These are phyloP conservation scores for Neophaeococcomyces mojaviensis DNA, from an alignment of 2,329 filamentous ascomycete species.

Conservation along the genomic window DNA sequence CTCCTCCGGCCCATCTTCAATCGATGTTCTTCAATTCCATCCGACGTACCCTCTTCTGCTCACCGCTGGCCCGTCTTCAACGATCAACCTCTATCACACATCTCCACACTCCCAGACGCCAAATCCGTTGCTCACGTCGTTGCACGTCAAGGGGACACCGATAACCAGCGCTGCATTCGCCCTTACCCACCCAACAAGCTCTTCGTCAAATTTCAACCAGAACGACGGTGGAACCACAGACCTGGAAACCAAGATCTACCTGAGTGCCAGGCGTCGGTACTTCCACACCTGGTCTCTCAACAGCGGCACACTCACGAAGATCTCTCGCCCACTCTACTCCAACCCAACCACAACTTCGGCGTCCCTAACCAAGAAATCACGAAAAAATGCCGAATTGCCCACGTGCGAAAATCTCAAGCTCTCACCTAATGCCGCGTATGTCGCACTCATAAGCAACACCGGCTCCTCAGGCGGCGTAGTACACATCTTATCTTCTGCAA, in stretches of 20 bases:
- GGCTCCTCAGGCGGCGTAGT: slow-evolving; percentile 81
- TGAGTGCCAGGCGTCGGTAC: slow-evolving; percentile 78
- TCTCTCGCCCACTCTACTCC: slow-evolving; percentile 61
- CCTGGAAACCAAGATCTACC: slow-evolving; percentile 53
- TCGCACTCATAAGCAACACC: slow-evolving; percentile 72
- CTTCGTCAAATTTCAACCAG: no score
- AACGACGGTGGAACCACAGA: no score
- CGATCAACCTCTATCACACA: slow-evolving; percentile 83
- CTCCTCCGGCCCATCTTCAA: slow-evolving; percentile 53
- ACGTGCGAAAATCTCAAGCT: slow-evolving; percentile 70
- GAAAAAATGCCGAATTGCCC: slow-evolving; percentile 32
- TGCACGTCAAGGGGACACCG: slow-evolving; percentile 79
- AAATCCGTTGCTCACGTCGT: slow-evolving; percentile 82
- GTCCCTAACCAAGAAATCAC: not conserved
- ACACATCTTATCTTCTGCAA: slow-evolving; percentile 71
- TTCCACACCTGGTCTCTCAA: slow-evolving; percentile 92
- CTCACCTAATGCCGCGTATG: slow-evolving; percentile 76
- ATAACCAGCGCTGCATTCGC: slow-evolving; percentile 71
- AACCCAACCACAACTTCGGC: not conserved
- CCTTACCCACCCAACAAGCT: slow-evolving; percentile 54
- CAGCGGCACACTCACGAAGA: slow-evolving; percentile 73
- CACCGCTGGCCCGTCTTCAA: slow-evolving; percentile 77
- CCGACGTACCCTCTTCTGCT: slow-evolving; percentile 72
- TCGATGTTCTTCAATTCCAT: slow-evolving; percentile 83
- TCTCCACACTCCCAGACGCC: slow-evolving; percentile 68